phyloP scores from a whole-genome alignment of 2,329 filamentous ascomycete genomes.

The Magnaporthales sp. region DNA sequence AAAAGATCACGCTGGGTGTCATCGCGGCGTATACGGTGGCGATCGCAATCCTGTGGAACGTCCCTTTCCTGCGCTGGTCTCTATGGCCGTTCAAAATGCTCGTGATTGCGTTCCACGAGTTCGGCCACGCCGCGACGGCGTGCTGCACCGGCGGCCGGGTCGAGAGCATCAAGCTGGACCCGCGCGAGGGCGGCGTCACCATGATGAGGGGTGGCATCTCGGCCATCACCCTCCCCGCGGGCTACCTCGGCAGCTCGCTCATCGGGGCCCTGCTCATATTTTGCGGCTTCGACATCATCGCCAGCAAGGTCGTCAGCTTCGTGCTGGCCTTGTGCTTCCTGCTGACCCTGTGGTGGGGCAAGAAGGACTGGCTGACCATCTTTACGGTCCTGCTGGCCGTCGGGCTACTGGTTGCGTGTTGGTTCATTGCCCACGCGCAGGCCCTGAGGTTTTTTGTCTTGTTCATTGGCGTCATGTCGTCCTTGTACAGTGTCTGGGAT shows the following conservation, averaged over 20 bases:
- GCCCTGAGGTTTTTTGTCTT: constrained; percentile 60
- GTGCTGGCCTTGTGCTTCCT: constrained; percentile 66
- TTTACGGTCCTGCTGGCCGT: constrained; percentile 61
- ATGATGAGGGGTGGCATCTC: constrained; percentile 66
- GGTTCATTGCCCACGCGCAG: constrained; percentile 73
- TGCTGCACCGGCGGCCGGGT: constrained; percentile 65
- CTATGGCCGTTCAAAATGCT: constrained; percentile 87
- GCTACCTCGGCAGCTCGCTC: constrained; percentile 68
- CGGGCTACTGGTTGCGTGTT: constrained; percentile 62
- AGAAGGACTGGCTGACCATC: constrained; percentile 70
- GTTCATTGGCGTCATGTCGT: constrained; percentile 77
- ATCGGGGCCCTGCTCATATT: constrained; percentile 73
- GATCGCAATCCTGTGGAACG: constrained; percentile 71
- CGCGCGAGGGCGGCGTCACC: constrained; percentile 69
- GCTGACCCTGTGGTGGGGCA: constrained; percentile 75
- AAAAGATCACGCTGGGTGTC: constrained; percentile 61
- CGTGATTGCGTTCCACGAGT: constrained; percentile 75
- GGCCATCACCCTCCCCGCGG: constrained; percentile 65
- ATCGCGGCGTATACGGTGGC: constrained; percentile 49
- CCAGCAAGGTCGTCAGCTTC: constrained; percentile 70
- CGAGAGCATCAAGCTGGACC: constrained; percentile 51
- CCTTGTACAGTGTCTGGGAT: constrained; percentile 75
- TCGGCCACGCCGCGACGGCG: constrained; percentile 66
- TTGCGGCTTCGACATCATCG: constrained; percentile 73
- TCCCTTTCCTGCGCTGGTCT: constrained; percentile 65